Base-by-base conservation (phyloP, 2,329 filamentous ascomycete species). In the Aspergillus sergii region DNA sequence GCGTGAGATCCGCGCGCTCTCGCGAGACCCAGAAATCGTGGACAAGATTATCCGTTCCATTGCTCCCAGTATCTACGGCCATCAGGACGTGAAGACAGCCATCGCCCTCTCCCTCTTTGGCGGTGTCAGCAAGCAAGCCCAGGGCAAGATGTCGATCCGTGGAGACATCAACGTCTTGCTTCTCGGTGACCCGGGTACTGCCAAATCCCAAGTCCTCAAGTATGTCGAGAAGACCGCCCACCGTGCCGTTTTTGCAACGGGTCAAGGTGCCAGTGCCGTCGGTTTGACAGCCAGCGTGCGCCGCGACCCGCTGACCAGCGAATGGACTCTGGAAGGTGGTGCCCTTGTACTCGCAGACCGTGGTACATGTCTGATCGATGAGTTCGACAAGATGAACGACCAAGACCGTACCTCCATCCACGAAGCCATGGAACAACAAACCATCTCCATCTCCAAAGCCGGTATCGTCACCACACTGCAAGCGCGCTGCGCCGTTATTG, bases 351-450 rank as follows among this genome's bases (percentile, higher is more conserved):
- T 99, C 61, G 95, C 95, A 19, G 95, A 99, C 77, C 91, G 92
- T 68, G 95, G 95, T 46, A 97, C 93, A 19, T 98, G 95, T 74
- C 84, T 99, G 34, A 99, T 99, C 66, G 95, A 99, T 73, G 95
- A 99, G 80, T 99, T 99, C 72, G 95, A 99, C 86, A 99, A 99
- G 85, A 99, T 99, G 95, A 98, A 98, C 77, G 95, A 99, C 76
- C 93, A 98, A 76, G 95, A 99, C 78, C 89, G 95, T 68, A 98
- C 95, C 1, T 97, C 93, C 9, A 99, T 99, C 71, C 95, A 99
- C 85, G 95, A 99, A 84, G 95, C 95, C 64, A 99, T 99, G 95
- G 95, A 99, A 79, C 95, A 99, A 80, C 95, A 99, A 81, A 99
- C 95, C 1, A 99, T 99, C 70, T 98, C 94, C 65, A 99, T 99